Percentiles rank a stretch among this genome's conserved stretches.
Evolutionary conservation across 1,284 basidiomycete genomes (phyloP).

Genomic region (Porogramme epimiltina): DNA sequence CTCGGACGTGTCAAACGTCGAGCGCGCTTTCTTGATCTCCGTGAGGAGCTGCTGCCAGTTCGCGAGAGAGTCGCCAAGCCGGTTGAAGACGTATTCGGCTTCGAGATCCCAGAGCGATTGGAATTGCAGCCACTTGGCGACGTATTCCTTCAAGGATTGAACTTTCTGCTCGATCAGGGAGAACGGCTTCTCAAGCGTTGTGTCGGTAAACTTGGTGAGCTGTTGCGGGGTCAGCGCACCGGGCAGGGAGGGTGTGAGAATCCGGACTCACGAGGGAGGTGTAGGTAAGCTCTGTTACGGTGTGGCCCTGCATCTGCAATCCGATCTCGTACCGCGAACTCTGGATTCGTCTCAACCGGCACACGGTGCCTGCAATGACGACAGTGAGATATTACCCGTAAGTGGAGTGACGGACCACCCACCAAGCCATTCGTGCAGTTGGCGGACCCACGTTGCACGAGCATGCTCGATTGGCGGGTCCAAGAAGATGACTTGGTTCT

Average conservation of each 20-base stretch:
- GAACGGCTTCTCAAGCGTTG: conserved; percentile 83
- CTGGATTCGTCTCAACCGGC: conserved; percentile 85
- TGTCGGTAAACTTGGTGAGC: conserved; percentile 78
- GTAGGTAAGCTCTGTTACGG: conserved; percentile 73
- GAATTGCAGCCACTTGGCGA: conserved; percentile 98
- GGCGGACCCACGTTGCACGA: conserved; percentile 87
- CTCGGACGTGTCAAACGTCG: conserved; percentile 96
- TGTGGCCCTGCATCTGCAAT: conserved; percentile 76
- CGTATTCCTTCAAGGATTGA: conserved; percentile 85
- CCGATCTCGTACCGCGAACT: conserved; percentile 97
- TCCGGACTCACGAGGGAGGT: conserved; percentile 69
- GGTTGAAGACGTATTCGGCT: conserved; percentile 93
- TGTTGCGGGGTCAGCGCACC: conserved; percentile 31
- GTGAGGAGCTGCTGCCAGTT: conserved; percentile 95
- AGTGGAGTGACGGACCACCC: conserved; percentile 15
- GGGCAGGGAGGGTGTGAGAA: background rate
- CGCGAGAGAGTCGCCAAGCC: conserved; percentile 89
- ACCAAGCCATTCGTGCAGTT: conserved; percentile 92
- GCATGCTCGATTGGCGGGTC: conserved; percentile 97
- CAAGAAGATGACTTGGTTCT: conserved; percentile 98
- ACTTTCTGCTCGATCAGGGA: conserved; percentile 88
- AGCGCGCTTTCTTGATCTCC: conserved; percentile 94
- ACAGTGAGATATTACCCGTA: background rate
- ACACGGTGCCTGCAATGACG: conserved; percentile 77
- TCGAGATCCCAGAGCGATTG: conserved; percentile 99